Evolutionary conservation across 768 basidiomycete species (phyloP).

Genomic region (Auricularia sp.): DNA sequence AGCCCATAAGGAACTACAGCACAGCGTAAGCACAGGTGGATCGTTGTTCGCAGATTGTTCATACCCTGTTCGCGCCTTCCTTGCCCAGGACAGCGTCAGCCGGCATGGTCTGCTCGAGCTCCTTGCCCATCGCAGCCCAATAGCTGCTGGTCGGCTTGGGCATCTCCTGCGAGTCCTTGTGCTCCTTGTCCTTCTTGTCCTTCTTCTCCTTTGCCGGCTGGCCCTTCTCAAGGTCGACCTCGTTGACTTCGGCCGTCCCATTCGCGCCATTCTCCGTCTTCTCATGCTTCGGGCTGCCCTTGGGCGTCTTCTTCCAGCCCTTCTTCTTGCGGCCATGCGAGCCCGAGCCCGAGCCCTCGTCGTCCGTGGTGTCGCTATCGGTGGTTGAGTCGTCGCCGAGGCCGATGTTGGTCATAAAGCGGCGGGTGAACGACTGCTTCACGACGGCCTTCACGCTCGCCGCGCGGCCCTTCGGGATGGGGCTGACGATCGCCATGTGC

Average conservation of each 20-base stretch:
- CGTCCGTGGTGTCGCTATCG: conserved; percentile 34
- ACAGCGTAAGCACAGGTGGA: background rate
- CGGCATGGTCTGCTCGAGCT: conserved; percentile 74
- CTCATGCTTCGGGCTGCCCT: conserved; percentile 6
- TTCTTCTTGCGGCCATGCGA: conserved; percentile 10
- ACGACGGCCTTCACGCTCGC: conserved; percentile 62
- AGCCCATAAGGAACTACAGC: conserved; percentile 64
- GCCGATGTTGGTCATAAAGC: conserved; percentile 63
- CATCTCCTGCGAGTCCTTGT: conserved; percentile 6
- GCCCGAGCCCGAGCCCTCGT: conserved; percentile 22
- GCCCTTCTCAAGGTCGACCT: conserved; percentile 17
- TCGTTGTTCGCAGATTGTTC: conserved; percentile 11
- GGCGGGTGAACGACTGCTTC: conserved; percentile 69
- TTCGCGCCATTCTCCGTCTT: conserved; percentile 8
- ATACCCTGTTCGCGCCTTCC: conserved; percentile 63
- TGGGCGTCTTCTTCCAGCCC: conserved; percentile 14
- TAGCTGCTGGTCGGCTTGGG: background rate
- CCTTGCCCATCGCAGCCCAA: background rate
- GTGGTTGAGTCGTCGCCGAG: conserved; percentile 43
- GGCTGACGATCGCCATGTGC: conserved; percentile 80
- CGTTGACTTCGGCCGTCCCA: conserved; percentile 10
- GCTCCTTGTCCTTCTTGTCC: conserved; percentile 11
- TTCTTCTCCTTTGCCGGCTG: conserved; percentile 13
- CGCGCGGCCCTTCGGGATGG: conserved; percentile 15
- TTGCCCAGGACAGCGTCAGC: conserved; percentile 77